Percentiles rank a stretch among this genome's conserved stretches.
These are phyloP conservation scores for Phytopythium helicoides DNA, from an alignment of 352 stramenopile genomes.

Conservation along the genomic window DNA sequence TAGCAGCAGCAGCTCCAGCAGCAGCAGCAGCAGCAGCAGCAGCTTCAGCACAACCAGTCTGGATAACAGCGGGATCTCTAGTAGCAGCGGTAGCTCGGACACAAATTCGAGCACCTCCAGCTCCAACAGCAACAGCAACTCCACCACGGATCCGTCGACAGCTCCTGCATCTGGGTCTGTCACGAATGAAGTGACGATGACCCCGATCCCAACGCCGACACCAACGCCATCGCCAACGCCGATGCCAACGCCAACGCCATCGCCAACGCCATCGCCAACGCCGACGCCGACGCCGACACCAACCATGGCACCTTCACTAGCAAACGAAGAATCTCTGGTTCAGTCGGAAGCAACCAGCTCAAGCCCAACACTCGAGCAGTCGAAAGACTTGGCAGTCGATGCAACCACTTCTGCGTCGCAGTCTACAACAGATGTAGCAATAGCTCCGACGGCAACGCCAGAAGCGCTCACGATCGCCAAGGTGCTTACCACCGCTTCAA, in stretches of 20 bases:
- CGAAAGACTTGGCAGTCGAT: no score
- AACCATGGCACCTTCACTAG: no score
- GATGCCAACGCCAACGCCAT: constrained; percentile 2
- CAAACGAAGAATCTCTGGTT: no score
- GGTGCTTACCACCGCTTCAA: background rate
- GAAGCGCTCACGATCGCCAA: background rate
- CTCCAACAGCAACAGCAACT: constrained; percentile 1
- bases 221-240: no score
- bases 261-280: constrained; percentile 3
- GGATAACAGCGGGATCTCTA: background rate
- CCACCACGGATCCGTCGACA: background rate
- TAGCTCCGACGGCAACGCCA: background rate
- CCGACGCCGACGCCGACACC: no score
- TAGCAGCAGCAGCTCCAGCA: background rate
- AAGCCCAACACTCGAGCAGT: no score
- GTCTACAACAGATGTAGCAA: background rate
- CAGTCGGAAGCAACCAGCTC: no score
- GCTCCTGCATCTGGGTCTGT: no score
- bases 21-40: background rate
- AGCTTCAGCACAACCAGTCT: background rate
- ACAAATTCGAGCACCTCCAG: constrained; percentile 4
- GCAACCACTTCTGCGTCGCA: no score
- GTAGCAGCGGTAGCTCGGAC: constrained; percentile 2
- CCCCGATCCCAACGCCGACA: background rate
- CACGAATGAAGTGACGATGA: no score